These are phyloP conservation scores for Manihot esculenta DNA, from an alignment of 441 rosid species.

Conservation along the genomic window DNA sequence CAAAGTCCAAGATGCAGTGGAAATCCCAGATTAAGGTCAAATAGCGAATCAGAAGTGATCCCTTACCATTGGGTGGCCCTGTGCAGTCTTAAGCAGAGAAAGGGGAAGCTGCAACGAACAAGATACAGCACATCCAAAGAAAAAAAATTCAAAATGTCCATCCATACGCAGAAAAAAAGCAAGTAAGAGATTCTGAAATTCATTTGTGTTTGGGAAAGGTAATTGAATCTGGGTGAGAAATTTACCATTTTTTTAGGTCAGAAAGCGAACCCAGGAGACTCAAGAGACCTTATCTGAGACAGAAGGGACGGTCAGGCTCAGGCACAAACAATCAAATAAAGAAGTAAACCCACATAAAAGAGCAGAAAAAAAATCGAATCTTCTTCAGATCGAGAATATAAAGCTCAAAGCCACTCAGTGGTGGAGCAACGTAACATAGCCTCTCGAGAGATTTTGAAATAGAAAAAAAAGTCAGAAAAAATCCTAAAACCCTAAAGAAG, in stretches of 20 bases:
- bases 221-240: neutral
- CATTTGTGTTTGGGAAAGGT: no score
- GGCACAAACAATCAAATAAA: no score
- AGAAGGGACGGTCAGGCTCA: neutral
- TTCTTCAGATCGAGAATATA: neutral
- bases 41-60: neutral
- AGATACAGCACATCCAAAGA: neutral
- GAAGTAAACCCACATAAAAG: no score
- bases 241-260: constrained; percentile 21
- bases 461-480: neutral
- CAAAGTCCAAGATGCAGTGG: neutral
- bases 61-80: constrained; percentile 95
- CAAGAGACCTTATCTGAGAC: constrained; percentile 14
- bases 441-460: neutral
- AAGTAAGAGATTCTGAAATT: no score
- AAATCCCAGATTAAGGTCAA: neutral
- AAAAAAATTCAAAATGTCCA: no score
- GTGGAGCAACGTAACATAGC: neutral
- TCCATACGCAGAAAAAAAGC: no score
- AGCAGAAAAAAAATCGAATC: no score
- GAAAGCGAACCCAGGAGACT: neutral
- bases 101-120: constrained; percentile 75
- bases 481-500: neutral
- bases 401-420: neutral
- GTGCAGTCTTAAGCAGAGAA: constrained; percentile 89